Evolutionary conservation across 129 eudicot species (phyloP), one percentile per base, ranked within the genome.

Genomic region (Tagetes erecta): DNA sequence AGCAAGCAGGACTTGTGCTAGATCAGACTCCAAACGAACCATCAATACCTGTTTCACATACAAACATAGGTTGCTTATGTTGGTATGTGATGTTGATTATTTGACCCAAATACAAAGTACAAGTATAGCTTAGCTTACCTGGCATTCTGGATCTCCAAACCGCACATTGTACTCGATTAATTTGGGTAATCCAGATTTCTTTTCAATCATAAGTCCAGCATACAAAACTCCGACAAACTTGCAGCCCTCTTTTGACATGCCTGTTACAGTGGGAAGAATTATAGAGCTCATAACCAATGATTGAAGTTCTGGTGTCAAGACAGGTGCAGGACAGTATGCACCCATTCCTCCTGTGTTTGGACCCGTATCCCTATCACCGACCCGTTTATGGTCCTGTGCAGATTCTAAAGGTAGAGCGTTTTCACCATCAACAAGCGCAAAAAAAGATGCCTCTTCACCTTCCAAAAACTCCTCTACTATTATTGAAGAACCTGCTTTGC

Each of bases 321-420:
- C 83, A 20, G 96, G 98, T 33, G 98, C 96, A 0, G 98, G 98
- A 56, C 95, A 92, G 49, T 92, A 92, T 0, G 98, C 98, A 6
- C 98, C 98, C 96, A 92, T 92, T 69, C 98, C 98, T 78, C 98
- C 98, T 4, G 98, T 92, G 74, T 92, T 92, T 36, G 96, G 98
- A 13, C 98, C 98, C 3, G 82, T 81, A 41, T 92, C 98, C 53
- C 92, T 96, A 59, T 92, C 98, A 6, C 96, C 95, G 10, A 90
- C 98, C 60, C 98, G 87, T 86, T 92, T 92, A 80, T 92, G 98
- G 80, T 92, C 98, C 78, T 92, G 98, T 68, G 98, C 98, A 51
- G 98, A 92, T 76, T 92, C 96, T 72, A 92, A 59, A 67, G 98
- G 87, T 39, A 92, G 36, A 3, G 98, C 98, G 42, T 86, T 86